Base-by-base conservation (phyloP, 164 flowering plant genomes). In the Sedum album region DNA sequence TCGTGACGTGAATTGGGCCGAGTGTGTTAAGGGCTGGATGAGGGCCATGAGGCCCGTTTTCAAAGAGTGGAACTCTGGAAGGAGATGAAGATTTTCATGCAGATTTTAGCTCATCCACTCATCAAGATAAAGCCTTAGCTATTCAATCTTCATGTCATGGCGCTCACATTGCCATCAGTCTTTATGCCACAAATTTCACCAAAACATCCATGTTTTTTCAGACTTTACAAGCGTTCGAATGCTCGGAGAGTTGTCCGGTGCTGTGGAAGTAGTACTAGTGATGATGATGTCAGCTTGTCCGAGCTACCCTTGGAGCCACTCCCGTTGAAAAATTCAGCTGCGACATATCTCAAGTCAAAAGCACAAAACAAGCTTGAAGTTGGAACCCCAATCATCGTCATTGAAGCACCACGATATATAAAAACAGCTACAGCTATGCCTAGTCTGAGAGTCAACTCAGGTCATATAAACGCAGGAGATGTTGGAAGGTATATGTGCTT, bases 391-490 rank as follows among this genome's bases (percentile, higher is more conserved):
- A 36, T 85, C 2, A 71, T 85, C 6, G 73, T 85, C 3, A 66
- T 66, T 31, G 90, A 83, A 68, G 86, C 87, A 67, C 87, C 90
- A 21, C 63, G 69, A 30, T 75, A 79, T 66, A 66, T 91, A 3
- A 91, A 91, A 73, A 87, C 96, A 1, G 97, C 93, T 6, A 82
- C 88, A 35, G 82, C 97, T 0, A 70, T 91, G 39, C 88, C 97
- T 2, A 84, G 90, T 66, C 88, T 89, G 21, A 79, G 82, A 53
- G 76, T 76, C 30, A 91, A 89, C 71, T n/a, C 79, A 13, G 97
- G 91, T 28, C 69, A 80, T 38, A 84, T 91, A 72, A 88, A 89
- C 57, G 78, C 87, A 23, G 97, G 93, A 61, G 97, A 91, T 73
- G 97, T 89, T 21, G 97, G 95, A 60, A 89, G 95, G 95, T 89